These are phyloP conservation scores for Hsuehochloa calcarea DNA, from an alignment of 176 grass and related monocot genomes.

Conservation along the genomic window DNA sequence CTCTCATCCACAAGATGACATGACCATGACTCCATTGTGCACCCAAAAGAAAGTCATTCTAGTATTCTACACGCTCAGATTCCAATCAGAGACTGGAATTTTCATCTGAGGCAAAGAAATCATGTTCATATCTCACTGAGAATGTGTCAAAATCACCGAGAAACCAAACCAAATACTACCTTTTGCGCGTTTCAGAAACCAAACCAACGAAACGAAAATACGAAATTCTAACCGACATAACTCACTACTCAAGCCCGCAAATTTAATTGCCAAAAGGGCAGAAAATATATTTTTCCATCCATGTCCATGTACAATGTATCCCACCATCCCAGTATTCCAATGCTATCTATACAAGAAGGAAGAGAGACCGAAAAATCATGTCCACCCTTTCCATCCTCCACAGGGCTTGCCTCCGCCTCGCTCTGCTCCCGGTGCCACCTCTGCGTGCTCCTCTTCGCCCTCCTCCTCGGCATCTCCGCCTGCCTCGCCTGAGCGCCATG, in stretches of 20 bases:
- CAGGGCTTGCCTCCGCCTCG: constrained; percentile 56
- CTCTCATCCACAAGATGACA: not conserved
- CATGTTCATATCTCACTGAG: not conserved
- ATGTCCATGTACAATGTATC: not conserved
- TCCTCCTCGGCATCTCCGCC: constrained; percentile 21
- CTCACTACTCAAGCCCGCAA: not conserved
- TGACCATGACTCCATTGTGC: constrained; percentile 21
- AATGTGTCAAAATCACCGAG: not conserved
- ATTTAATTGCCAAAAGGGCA: not conserved
- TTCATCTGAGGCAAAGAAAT: not conserved
- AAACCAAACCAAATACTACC: not conserved
- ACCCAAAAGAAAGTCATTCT: not conserved
- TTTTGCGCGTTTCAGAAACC: not conserved
- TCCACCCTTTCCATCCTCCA: constrained; percentile 57
- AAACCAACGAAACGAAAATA: not conserved
- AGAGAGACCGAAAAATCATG: constrained; percentile 39
- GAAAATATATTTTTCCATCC: constrained; percentile 21
- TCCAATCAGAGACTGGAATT: not conserved
- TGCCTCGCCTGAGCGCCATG: constrained; percentile 42
- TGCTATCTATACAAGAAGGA: constrained; percentile 42
- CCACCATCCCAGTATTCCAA: constrained; percentile 21
- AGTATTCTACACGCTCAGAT: not conserved
- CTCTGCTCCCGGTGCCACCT: constrained; percentile 38
- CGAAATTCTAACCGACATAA: not conserved
- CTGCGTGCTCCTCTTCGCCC: constrained; percentile 35